Evolutionary conservation across 2,329 filamentous ascomycete genomes (phyloP).

Genomic region (Cladophialophora immunda): DNA sequence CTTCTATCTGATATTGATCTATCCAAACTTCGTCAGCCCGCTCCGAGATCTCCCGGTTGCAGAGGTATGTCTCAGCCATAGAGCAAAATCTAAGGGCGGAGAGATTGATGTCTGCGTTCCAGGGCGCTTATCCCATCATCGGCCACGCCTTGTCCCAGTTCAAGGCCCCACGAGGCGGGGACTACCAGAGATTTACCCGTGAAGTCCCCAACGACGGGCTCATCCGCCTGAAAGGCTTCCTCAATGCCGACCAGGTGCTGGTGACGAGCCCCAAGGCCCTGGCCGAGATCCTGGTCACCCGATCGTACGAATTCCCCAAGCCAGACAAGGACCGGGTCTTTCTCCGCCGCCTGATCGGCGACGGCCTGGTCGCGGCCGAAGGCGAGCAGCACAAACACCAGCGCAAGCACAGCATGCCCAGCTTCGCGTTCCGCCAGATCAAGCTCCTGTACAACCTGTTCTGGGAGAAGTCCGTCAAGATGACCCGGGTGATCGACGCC

Average conservation of each 20-base stretch:
- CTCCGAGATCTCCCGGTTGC: slow-evolving; percentile 65
- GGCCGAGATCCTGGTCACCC: slow-evolving; percentile 72
- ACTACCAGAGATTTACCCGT: slow-evolving; percentile 59
- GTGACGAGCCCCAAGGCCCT: slow-evolving; percentile 69
- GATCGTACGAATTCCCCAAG: slow-evolving; percentile 75
- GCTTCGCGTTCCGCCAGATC: slow-evolving; percentile 82
- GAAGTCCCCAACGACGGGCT: slow-evolving; percentile 72
- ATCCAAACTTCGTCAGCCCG: slow-evolving; percentile 66
- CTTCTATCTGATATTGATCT: slow-evolving; percentile 56
- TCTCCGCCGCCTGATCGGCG: slow-evolving; percentile 49
- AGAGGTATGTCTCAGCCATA: slow-evolving; percentile 52
- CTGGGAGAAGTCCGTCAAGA: slow-evolving; percentile 79
- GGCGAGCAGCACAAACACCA: slow-evolving; percentile 86
- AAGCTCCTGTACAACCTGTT: slow-evolving; percentile 85
- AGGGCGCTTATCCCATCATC: slow-evolving; percentile 49
- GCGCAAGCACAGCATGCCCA: slow-evolving; percentile 79
- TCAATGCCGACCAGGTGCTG: slow-evolving; percentile 70
- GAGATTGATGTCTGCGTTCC: neutral
- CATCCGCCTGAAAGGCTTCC: slow-evolving; percentile 70
- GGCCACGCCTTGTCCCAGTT: slow-evolving; percentile 52
- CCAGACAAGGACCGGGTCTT: slow-evolving; percentile 58
- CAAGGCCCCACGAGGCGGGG: slow-evolving; percentile 48
- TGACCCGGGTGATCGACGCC: slow-evolving; percentile 66
- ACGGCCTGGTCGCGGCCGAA: slow-evolving; percentile 73
- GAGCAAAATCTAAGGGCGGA: no score